Base-by-base conservation (phyloP, 1,139 yeast genomes). In the Kodamaea alishanica region DNA sequence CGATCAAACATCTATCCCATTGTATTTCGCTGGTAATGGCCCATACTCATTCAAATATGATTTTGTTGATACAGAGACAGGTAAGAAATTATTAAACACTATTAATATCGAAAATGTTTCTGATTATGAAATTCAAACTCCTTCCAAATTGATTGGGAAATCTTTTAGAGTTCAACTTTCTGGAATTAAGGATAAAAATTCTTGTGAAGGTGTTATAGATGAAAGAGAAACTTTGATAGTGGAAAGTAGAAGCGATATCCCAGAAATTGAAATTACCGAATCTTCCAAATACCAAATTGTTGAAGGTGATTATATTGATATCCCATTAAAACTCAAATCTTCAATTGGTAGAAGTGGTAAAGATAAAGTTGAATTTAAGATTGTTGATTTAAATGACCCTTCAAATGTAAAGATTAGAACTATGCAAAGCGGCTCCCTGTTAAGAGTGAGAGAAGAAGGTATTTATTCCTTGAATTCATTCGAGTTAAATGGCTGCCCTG, bases 1-100 rank as follows among this genome's bases (percentile, higher is more conserved):
- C 2, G 65, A 61, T 2, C 47, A 56, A 6, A 57, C 66, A 0
- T 45, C 52, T 1, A 48, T 86, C 8, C 81, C 82, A 0, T 71
- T 89, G 5, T 55, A 59, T 34, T 73, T 92, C 28, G 76, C 75
- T 36, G 98, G 98, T 8, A 80, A 81, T 47, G 78, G 84, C 0
- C 97, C 97, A 2, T 87, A 84, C 50, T 65, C 73, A 3, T 70
- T 92, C 43, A 71, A 69, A 25, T 89, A 89, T 58, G 57, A 59
- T 8, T 56, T 70, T 25, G 38, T 65, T 27, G 90, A 86, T 48
- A 34, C 42, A 2, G 35, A 43, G 4, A 45, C 62, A 1, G 57
- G 56, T 3, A 54, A 55, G 30, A 46, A 50, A 20, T 64, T 88
- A 26, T 59, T 80, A 10, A 75, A 75, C 33, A 69, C 77, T 1